These are phyloP conservation scores for Noccaea bulbosa DNA, from an alignment of 345 rosid species.

Conservation along the genomic window DNA sequence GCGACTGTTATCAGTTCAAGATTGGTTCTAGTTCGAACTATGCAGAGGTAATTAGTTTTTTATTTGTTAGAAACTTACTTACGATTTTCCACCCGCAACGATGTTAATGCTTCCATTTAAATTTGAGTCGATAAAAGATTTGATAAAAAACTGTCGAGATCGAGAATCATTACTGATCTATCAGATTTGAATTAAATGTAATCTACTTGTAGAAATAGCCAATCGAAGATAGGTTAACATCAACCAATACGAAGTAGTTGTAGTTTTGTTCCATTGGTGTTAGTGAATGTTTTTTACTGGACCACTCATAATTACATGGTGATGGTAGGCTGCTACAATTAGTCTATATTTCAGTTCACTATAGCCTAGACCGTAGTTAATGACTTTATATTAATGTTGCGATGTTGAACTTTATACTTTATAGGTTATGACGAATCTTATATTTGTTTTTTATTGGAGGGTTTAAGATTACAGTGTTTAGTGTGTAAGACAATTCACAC, in stretches of 20 bases:
- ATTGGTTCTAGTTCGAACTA: background rate
- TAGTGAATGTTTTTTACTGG: conserved; percentile 20
- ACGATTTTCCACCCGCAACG: background rate
- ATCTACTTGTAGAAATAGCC: conserved; percentile 7
- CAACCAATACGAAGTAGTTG: conserved; percentile 13
- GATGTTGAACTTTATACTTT: conserved; percentile 28
- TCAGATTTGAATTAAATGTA: background rate
- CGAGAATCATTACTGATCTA: background rate
- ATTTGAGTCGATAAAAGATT: background rate
- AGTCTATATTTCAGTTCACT: conserved; percentile 27
- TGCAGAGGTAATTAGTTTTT: background rate
- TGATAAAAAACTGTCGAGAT: background rate
- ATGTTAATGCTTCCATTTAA: background rate
- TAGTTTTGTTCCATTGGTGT: conserved; percentile 19
- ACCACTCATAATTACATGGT: conserved; percentile 27
- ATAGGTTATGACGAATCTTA: conserved; percentile 25
- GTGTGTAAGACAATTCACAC: conserved; percentile 33
- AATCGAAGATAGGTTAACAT: conserved; percentile 10
- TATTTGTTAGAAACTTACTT: background rate
- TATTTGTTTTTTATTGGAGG: conserved; percentile 1
- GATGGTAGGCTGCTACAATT: conserved; percentile 19
- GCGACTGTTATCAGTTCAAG: background rate
- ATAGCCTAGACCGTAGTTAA: conserved; percentile 10
- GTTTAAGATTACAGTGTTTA: conserved; percentile 2
- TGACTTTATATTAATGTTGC: background rate